Percentiles rank a stretch among this genome's conserved stretches.
These are phyloP conservation scores for Thalassia testudinum DNA, from an alignment of 116 monocot species.

Conservation along the genomic window DNA sequence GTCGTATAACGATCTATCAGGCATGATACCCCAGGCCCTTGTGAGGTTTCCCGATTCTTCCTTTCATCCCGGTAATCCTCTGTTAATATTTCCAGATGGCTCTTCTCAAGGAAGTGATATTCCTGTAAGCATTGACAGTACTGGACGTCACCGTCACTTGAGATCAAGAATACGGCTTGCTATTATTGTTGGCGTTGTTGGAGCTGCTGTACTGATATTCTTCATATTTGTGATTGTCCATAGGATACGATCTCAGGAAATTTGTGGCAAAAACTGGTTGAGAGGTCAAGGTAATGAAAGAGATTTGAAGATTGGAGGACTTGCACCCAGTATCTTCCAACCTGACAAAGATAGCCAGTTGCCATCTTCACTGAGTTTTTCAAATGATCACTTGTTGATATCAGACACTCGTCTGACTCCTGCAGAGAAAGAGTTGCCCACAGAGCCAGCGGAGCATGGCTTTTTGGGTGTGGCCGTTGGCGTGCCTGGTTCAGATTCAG, in stretches of 20 bases:
- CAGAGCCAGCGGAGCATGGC: constrained; percentile 7
- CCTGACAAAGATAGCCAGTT: constrained; percentile 32
- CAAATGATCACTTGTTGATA: constrained; percentile 65
- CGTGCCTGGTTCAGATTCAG: constrained; percentile 10
- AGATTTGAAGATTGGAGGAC: constrained; percentile 36
- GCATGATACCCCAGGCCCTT: constrained; percentile 49
- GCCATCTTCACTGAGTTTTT: constrained; percentile 40
- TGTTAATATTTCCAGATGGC: constrained; percentile 31
- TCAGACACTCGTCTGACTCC: constrained; percentile 1
- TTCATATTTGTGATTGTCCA: constrained; percentile 35
- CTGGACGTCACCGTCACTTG: constrained; percentile 7
- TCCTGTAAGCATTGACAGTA: background rate
- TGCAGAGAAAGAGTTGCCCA: background rate
- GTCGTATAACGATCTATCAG: constrained; percentile 68
- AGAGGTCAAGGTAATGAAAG: constrained; percentile 17
- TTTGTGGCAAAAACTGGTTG: constrained; percentile 33
- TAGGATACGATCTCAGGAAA: constrained; percentile 41
- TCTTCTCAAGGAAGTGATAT: background rate
- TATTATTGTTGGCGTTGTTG: constrained; percentile 47
- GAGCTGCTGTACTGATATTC: constrained; percentile 34
- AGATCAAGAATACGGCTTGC: constrained; percentile 33
- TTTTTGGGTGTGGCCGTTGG: constrained; percentile 17
- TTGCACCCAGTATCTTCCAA: constrained; percentile 29
- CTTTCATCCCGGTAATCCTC: constrained; percentile 73
- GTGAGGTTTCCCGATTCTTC: constrained; percentile 38